A percentile compares a stretch with the other conserved stretches of the same genome.
Conservation (phyloP, 345 rosid species). For the Microcos paniculata region DNA sequence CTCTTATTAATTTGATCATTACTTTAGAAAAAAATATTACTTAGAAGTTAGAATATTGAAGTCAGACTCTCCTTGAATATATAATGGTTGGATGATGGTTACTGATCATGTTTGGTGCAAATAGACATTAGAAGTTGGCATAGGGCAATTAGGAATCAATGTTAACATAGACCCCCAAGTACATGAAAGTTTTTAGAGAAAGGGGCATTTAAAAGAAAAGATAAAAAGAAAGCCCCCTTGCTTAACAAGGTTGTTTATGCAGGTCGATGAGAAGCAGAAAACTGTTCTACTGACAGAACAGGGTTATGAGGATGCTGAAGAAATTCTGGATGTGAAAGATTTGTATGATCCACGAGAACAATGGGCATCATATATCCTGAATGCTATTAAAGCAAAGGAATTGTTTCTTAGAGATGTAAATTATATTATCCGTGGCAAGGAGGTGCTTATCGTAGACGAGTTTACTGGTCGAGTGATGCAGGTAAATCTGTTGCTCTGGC, state of each 20-base stretch:
- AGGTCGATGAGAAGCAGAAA: slow-evolving; percentile 98
- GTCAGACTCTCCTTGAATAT: neutral
- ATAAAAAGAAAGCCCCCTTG: neutral
- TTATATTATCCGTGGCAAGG: slow-evolving; percentile 89
- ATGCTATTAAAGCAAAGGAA: slow-evolving; percentile 96
- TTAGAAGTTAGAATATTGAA: neutral
- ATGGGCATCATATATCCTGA: slow-evolving; percentile 88
- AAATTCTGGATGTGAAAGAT: slow-evolving; percentile 85
- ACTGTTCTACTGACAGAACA: slow-evolving; percentile 89
- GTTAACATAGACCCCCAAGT: slow-evolving; percentile 1
- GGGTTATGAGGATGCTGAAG: slow-evolving; percentile 97
- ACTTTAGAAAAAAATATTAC: neutral
- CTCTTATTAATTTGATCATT: neutral
- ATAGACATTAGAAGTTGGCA: neutral
- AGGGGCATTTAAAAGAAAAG: neutral
- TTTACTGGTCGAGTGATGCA: slow-evolving; percentile 99
- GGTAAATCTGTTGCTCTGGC: slow-evolving; percentile 41
- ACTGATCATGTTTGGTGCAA: neutral
- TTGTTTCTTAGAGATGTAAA: slow-evolving; percentile 92
- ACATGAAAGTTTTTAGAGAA: neutral
- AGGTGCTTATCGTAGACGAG: slow-evolving; percentile 96
- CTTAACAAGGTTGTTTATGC: slow-evolving; percentile 24
- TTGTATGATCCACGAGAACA: slow-evolving; percentile 97
- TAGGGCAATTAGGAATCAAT: neutral
- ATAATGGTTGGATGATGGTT: neutral